A percentile compares a stretch with the other conserved stretches of the same genome.
phyloP scores from a whole-genome alignment of 2,329 filamentous ascomycete species.

The Colletotrichum paranaense region DNA sequence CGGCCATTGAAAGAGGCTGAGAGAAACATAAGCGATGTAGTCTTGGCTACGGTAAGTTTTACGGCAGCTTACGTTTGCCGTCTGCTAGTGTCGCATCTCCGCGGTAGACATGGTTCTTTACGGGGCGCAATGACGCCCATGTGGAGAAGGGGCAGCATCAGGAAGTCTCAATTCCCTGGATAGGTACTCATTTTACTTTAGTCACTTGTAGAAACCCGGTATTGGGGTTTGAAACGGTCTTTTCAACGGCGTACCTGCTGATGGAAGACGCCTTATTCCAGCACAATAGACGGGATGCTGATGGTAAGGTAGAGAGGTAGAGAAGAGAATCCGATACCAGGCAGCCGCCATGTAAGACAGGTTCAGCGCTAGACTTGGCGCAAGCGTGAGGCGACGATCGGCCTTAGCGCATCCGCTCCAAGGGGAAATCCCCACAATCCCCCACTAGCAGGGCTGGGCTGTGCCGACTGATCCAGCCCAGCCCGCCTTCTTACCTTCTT shows the following conservation, averaged over 20 bases:
- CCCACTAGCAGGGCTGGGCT: constrained; percentile 32
- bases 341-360: not conserved
- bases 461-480: constrained; percentile 33
- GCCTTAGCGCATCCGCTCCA: constrained; percentile 25
- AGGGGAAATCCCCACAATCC: constrained; percentile 25
- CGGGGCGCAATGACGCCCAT: constrained; percentile 23
- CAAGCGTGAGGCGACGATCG: constrained; percentile 23
- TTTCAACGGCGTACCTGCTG: not conserved
- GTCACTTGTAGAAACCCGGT: not conserved
- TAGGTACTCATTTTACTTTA: not conserved
- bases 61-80: constrained; percentile 19
- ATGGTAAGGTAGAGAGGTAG: not conserved
- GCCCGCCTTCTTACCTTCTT: not conserved
- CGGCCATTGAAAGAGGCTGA: not conserved
- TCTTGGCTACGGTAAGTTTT: constrained; percentile 3
- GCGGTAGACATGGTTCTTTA: constrained; percentile 10
- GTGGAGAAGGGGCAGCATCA: constrained; percentile 12
- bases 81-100: constrained; percentile 12
- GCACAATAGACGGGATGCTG: not conserved
- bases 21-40: not conserved
- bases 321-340: not conserved
- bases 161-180: not conserved
- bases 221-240: not conserved
- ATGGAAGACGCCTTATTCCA: not conserved
- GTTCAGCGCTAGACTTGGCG: not conserved